These are phyloP conservation scores for Fusarium sp. DNA, from an alignment of 2,329 filamentous ascomycete genomes.

Conservation along the genomic window DNA sequence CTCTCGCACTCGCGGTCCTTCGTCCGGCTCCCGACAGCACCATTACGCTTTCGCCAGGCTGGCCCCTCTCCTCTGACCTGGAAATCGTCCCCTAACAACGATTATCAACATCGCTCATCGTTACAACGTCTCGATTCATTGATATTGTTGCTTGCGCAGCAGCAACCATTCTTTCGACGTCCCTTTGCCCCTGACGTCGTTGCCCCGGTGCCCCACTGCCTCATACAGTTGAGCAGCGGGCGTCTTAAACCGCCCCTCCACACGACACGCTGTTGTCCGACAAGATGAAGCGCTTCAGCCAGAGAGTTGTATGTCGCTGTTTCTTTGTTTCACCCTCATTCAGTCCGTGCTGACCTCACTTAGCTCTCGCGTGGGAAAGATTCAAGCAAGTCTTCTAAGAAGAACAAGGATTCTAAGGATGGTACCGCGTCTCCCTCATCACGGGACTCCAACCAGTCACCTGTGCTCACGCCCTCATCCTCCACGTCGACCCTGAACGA, in stretches of 20 bases:
- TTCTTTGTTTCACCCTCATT: background rate
- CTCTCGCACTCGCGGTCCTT: conserved; percentile 35
- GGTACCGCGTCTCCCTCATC: conserved; percentile 84
- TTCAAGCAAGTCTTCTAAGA: conserved; percentile 84
- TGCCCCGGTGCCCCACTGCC: conserved; percentile 50
- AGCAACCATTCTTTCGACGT: conserved; percentile 38
- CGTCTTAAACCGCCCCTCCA: conserved; percentile 48
- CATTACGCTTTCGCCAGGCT: conserved; percentile 38
- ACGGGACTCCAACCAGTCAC: conserved; percentile 71
- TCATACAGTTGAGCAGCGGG: conserved; percentile 46
- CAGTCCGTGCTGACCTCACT: conserved; percentile 32
- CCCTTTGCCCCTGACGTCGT: conserved; percentile 52
- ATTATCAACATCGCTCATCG: conserved; percentile 33
- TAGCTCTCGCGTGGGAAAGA: conserved; percentile 94
- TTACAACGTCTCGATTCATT: conserved; percentile 29
- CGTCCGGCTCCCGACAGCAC: conserved; percentile 39
- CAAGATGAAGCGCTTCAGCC: conserved; percentile 97
- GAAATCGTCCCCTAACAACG: conserved; percentile 33
- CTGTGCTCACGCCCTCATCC: conserved; percentile 82
- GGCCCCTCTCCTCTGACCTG: conserved; percentile 39
- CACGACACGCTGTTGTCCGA: conserved; percentile 51
- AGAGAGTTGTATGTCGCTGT: conserved; percentile 87
- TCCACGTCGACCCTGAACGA: conserved; percentile 91
- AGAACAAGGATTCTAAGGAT: conserved; percentile 78
- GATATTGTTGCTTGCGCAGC: conserved; percentile 38